These are phyloP conservation scores for Fonsecaea erecta DNA, from an alignment of 2,329 filamentous ascomycete species.

Conservation along the genomic window DNA sequence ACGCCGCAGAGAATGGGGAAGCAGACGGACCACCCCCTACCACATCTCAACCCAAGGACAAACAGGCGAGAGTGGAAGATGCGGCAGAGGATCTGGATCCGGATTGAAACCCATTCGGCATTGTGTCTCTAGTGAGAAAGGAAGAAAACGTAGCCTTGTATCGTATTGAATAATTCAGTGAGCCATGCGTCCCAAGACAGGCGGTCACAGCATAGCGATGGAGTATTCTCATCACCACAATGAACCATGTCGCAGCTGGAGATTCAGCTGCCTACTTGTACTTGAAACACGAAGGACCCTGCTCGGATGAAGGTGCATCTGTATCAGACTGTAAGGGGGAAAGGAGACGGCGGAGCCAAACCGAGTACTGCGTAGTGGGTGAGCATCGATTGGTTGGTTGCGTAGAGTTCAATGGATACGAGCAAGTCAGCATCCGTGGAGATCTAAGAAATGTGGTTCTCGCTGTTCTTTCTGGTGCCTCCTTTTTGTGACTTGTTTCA, in stretches of 20 bases:
- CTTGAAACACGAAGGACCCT: neutral
- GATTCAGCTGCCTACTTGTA: neutral
- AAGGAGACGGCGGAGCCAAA: neutral
- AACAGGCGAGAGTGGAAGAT: conserved; percentile 41
- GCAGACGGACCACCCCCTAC: conserved; percentile 13
- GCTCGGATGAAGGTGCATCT: neutral
- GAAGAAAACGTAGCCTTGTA: neutral
- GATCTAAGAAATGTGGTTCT: neutral
- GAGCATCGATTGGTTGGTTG: neutral
- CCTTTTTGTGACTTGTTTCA: neutral
- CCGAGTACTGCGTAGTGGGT: too few relatives aligned
- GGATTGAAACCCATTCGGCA: conserved; percentile 1
- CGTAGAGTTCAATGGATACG: neutral
- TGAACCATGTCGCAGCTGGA: neutral
- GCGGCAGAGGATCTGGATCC: neutral
- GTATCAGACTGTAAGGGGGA: neutral
- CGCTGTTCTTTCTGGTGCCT: too few relatives aligned
- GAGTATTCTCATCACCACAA: neutral
- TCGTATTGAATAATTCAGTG: conserved; percentile 6
- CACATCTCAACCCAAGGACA: conserved; percentile 43
- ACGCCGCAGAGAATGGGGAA: conserved; percentile 8
- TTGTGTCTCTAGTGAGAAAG: neutral
- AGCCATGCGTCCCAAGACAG: neutral
- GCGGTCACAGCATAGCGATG: conserved; percentile 4
- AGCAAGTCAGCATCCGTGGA: neutral